Evolutionary conservation across 1,284 basidiomycete genomes (phyloP).

Genomic region (Moesziomyces antarcticus): DNA sequence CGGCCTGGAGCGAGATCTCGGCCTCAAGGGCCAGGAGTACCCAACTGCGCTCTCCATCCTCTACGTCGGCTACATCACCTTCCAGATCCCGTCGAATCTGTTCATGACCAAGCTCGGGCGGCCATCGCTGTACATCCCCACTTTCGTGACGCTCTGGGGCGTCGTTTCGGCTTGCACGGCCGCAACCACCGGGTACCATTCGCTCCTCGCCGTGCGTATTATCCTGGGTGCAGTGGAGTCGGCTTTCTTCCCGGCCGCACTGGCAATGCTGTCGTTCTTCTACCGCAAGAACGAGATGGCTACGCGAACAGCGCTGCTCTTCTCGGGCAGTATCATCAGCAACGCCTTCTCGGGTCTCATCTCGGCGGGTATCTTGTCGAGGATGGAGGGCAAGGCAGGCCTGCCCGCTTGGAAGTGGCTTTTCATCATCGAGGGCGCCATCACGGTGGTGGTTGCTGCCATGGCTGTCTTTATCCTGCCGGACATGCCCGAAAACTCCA

Average conservation of each 20-base stretch:
- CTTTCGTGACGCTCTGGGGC: conserved; percentile 55
- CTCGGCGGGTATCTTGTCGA: conserved; percentile 42
- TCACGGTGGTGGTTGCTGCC: conserved; percentile 39
- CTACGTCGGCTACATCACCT: conserved; percentile 81
- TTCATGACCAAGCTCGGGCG: conserved; percentile 61
- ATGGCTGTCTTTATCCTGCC: conserved; percentile 44
- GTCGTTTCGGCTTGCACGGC: conserved; percentile 55
- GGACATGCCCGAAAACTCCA: conserved; percentile 55
- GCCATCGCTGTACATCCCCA: conserved; percentile 62
- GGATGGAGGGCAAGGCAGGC: conserved; percentile 38
- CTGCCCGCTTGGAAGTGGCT: conserved; percentile 57
- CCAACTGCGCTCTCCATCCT: conserved; percentile 77
- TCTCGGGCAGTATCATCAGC: conserved; percentile 54
- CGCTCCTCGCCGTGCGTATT: conserved; percentile 62
- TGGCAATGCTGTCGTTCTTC: conserved; percentile 67
- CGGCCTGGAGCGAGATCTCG: conserved; percentile 57
- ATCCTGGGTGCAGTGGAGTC: conserved; percentile 65
- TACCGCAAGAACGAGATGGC: conserved; percentile 68
- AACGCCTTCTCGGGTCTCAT: conserved; percentile 62
- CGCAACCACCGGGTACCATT: conserved; percentile 59
- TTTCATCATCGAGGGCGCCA: conserved; percentile 55
- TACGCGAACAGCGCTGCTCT: conserved; percentile 65
- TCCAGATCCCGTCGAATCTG: conserved; percentile 77
- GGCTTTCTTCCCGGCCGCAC: conserved; percentile 58
- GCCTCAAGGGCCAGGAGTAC: conserved; percentile 50